Evolutionary conservation across 106 monocot genomes (phyloP), one percentile per base, ranked within the genome.

Genomic region (Dioscorea dumetorum): DNA sequence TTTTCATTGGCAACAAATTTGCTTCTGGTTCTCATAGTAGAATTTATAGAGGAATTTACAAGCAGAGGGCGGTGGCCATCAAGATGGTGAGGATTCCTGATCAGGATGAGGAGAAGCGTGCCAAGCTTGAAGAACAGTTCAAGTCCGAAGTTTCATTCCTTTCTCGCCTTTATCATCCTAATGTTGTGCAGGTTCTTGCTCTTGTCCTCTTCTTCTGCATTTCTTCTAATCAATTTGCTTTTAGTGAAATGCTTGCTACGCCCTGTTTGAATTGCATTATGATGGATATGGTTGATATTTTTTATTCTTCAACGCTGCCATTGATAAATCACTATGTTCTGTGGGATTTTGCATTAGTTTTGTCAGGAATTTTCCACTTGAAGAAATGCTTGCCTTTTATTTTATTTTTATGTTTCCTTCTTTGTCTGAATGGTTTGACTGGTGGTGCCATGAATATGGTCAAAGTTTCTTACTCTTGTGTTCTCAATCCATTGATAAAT

Each of bases 31-130:
- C 91, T 1, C 84, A 91, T 49, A 95, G 95, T 62, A 77, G 91
- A 81, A 91, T 95, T 18, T 95, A 95, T 67, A 70, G 88, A 15
- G 95, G 91, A 13, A 95, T 91, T 58, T 95, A 95, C 66, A 95
- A 91, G 81, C 84, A 95, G 70, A 62, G 78, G 72, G 91, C 95
- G 0, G 85, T 85, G 33, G 95, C 95, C 0, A 81, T 95, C 52
- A 95, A 95, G 82, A 88, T 95, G 88, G 88, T 95, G 17, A 88
- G 69, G 68, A 82, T 86, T 11, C 84, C 86, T 6, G 95, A 91
- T 3, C 84, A 88, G 66, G 86, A 88, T 48, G 83, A 75, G 62
- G 72, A 80, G 60, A 82, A 67, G 8, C 41, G 84, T 12, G 58
- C 12, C 16, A 51, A 56, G 23, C 83, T 91, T 1, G 91, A 91